Conservation (phyloP, 2,329 filamentous ascomycete genomes). For the Phialemoniopsis sp. region DNA sequence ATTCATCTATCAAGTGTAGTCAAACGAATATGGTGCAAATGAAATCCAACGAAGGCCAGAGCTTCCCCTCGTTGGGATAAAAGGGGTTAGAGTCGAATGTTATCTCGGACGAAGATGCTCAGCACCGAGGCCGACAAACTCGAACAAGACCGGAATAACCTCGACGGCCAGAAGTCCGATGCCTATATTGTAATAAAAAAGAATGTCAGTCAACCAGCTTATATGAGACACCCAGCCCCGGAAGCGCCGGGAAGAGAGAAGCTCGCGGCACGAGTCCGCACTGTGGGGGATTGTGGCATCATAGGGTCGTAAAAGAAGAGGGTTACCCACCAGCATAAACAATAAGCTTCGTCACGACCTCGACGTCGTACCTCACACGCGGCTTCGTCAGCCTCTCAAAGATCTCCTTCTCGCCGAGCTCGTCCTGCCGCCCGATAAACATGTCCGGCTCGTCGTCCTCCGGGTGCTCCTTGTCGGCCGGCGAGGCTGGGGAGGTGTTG, state of each 20-base stretch:
- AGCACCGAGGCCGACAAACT: slow-evolving; percentile 50
- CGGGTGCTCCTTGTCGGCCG: slow-evolving; percentile 15
- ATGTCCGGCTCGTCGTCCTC: slow-evolving; percentile 29
- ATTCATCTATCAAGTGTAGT: too few relatives aligned
- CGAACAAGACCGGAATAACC: slow-evolving; percentile 69
- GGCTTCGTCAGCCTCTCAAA: slow-evolving; percentile 82
- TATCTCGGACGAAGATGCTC: slow-evolving; percentile 22
- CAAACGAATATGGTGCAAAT: too few relatives aligned
- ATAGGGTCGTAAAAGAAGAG: slow-evolving; percentile 1
- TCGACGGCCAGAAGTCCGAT: slow-evolving; percentile 81
- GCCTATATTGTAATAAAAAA: slow-evolving; percentile 40
- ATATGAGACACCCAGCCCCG: too few relatives aligned
- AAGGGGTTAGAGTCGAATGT: too few relatives aligned
- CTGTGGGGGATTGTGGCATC: too few relatives aligned
- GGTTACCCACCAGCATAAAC: slow-evolving; percentile 76
- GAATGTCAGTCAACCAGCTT: slow-evolving; percentile 6
- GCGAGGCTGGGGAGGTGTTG: slow-evolving; percentile 11
- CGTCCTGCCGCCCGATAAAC: slow-evolving; percentile 38
- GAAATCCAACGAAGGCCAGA: too few relatives aligned
- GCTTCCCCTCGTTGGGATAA: too few relatives aligned
- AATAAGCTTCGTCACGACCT: slow-evolving; percentile 94
- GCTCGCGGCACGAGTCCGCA: too few relatives aligned
- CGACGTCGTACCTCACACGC: slow-evolving; percentile 93
- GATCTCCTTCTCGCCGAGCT: slow-evolving; percentile 69
- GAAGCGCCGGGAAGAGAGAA: too few relatives aligned